Evolutionary conservation across 352 stramenopile species (phyloP), one percentile per base, ranked within the genome.

Genomic region (Aphanomyces euteiches): DNA sequence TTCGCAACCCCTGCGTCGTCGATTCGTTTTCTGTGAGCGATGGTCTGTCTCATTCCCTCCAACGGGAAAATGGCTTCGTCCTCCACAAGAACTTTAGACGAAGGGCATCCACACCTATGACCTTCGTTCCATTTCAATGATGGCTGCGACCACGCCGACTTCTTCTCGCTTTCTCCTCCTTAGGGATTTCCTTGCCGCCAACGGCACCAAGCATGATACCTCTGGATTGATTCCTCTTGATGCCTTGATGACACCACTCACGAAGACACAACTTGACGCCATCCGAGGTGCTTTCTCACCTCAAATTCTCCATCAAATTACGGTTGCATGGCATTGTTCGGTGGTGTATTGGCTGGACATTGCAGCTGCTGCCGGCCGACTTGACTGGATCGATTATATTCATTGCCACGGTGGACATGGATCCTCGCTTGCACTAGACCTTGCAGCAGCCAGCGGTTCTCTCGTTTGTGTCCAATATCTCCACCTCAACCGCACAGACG

Each of bases 401-500:
- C 54, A 61, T 17, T 37, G 54, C 7, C n/a, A 37, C n/a, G 54
- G 54, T 37, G 15, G 43, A 17, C 5, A 4, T 10, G 19, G 54
- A 19, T 61, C 54, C 6, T 45, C 54, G 13, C 21, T 37, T 6
- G 64, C 64, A 17, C 6, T 70, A 5, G 64, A 70, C 54, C n/a
- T 47, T 4, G 64, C 64, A 6, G 45, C 64, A 17, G 54, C 13
- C 3, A 63, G 54, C 41, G 64, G 64, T 34, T 28, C 56, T 15
- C 10, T 63, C 13, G 7, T 10, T 3, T 60, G 34, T 28, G 60
- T 73, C 45, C 47, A 58, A 5, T 73, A 53, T 34, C 47, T 73
- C 34, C 56, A 73, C 50, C 54, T 73, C 13, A 37, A 47, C 36
- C 56, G 67, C 8, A 15, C 15, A 4, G 56, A 69, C 28, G 67